These are phyloP conservation scores for Saussurea involucrata DNA, from an alignment of 129 eudicot genomes.

Conservation along the genomic window DNA sequence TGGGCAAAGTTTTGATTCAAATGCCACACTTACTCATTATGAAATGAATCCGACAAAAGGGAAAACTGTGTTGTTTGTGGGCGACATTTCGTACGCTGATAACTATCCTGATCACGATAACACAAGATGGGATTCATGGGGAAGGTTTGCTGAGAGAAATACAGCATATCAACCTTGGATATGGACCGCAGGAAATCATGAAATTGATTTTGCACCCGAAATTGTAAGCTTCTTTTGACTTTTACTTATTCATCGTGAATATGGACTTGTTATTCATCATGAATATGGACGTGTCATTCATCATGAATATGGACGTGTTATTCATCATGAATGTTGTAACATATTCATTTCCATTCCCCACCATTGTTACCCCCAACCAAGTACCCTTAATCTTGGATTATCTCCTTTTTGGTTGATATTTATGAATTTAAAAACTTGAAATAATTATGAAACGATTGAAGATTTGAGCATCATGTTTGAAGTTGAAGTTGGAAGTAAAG, in stretches of 20 bases:
- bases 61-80: conserved; percentile 47
- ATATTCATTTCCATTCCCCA: too few species aligned
- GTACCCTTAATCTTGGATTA: neutral
- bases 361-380: too few species aligned
- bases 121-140: conserved; percentile 64
- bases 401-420: conserved; percentile 5
- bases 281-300: too few species aligned
- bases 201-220: conserved; percentile 59
- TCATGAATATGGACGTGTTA: too few species aligned
- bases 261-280: too few species aligned
- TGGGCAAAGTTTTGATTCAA: conserved; percentile 61
- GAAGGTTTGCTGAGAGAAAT: conserved; percentile 55
- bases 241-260: neutral
- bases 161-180: conserved; percentile 74
- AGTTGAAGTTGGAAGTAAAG: conserved; percentile 1
- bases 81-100: conserved; percentile 66
- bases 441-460: neutral
- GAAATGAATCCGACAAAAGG: conserved; percentile 54
- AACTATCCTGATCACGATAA: conserved; percentile 49
- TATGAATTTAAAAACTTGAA: neutral
- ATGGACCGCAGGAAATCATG: conserved; percentile 66
- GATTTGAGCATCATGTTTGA: neutral
- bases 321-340: too few species aligned
- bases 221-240: conserved; percentile 33
- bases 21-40: conserved; percentile 51